Evolutionary conservation across 495 filamentous ascomycete species (phyloP), one percentile per base, ranked within the genome.

Genomic region (Poronia punctata): DNA sequence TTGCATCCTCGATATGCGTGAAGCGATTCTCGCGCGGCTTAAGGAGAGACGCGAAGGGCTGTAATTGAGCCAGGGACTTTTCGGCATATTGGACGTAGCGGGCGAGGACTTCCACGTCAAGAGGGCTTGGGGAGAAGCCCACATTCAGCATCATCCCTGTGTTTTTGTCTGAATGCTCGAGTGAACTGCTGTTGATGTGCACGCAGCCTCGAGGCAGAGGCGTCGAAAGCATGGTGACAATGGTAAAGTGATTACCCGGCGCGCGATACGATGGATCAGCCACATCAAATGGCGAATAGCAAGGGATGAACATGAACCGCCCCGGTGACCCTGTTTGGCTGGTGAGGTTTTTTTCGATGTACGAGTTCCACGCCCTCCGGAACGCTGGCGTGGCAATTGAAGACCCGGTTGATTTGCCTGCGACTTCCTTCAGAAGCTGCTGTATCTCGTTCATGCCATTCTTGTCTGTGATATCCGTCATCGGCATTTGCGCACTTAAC

Each of bases 161-260:
- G 12, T 57, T 39, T 0, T 52, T 38, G 3, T 16, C 26, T 7
- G 35, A 20, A 47, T 33, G n/a, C 21, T 33, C n/a, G 9, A 26
- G 18, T 45, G 51, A 41, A 3, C 58, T 38, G 11, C 62, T 68
- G 2, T 30, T 31, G 37, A 82, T 72, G 1, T 67, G 75, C 26
- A 82, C 60, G 47, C 62, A 71, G n/a, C 80, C 79, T 1, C 70
- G 65, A 3, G 68, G 72, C 1, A 72, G 61, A 0, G 75, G 67
- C 0, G 66, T 60, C 24, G 43, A 36, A 3, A 45, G 34, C 18
- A 29, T 25, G 32, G 23, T 14, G 9, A 33, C 41, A 22, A 44
- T 33, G 8, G 41, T 29, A 24, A 37, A 11, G 17, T 36, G 29
- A 6, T 44, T 44, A 4, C 41, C 33, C 6, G 41, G 41, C 5